phyloP scores from a whole-genome alignment of 148 eudicot species.

The Simmondsia chinensis region DNA sequence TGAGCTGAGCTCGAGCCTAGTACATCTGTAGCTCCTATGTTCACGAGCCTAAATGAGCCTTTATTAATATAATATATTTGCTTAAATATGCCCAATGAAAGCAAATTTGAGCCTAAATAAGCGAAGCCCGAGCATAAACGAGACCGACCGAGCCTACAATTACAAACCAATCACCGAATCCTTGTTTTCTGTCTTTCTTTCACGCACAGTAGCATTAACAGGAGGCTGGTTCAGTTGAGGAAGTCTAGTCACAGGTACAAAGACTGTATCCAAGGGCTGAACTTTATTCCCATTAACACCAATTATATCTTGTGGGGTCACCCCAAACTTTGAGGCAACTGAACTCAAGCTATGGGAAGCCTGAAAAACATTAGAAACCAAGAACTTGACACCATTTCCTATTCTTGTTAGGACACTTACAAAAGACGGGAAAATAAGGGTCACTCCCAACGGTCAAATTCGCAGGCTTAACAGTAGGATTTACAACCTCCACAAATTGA shows the following conservation, averaged over 20 bases:
- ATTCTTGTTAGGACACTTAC: constrained; percentile 51
- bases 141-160: too few relatives aligned
- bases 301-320: constrained; percentile 18
- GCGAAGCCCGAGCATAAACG: too few relatives aligned
- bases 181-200: constrained; percentile 14
- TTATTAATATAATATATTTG: too few relatives aligned
- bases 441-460: constrained; percentile 33
- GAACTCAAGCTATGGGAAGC: constrained; percentile 31
- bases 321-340: constrained; percentile 44
- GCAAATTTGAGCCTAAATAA: too few relatives aligned
- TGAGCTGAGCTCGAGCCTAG: too few relatives aligned
- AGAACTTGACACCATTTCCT: constrained; percentile 21
- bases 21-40: too few relatives aligned
- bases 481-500: constrained; percentile 52
- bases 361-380: constrained; percentile 73
- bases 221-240: constrained; percentile 45
- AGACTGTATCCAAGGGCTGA: constrained; percentile 32
- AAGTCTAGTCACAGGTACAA: constrained; percentile 59
- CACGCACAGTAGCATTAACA: constrained; percentile 1
- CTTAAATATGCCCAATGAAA: too few relatives aligned
- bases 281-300: constrained; percentile 35
- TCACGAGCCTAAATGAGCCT: too few relatives aligned
- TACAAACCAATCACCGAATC: constrained; percentile 42
- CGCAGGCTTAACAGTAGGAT: constrained; percentile 37
- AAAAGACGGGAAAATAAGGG: constrained; percentile 53